These are phyloP conservation scores for Vinca minor DNA, from an alignment of 257 asterid species.

Conservation along the genomic window DNA sequence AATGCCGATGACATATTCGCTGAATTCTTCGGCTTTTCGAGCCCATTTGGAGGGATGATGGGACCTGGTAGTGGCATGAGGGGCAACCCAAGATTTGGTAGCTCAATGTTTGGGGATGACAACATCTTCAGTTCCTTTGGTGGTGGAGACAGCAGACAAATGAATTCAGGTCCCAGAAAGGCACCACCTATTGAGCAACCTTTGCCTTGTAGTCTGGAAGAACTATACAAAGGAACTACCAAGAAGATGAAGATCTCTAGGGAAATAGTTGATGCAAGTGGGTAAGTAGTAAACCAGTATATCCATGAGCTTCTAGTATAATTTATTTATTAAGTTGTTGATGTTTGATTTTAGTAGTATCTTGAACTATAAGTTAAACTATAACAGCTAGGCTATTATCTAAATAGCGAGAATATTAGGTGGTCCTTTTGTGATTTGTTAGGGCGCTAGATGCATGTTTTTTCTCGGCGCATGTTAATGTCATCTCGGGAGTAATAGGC, in stretches of 20 bases:
- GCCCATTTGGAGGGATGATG: conserved; percentile 66
- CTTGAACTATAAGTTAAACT: no score
- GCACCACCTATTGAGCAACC: conserved; percentile 62
- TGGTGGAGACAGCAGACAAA: conserved; percentile 46
- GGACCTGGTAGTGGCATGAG: conserved; percentile 55
- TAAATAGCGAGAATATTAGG: no score
- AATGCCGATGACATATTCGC: no score
- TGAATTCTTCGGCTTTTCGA: conserved; percentile 64
- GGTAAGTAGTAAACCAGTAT: conserved; percentile 41
- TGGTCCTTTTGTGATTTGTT: no score
- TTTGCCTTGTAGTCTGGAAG: conserved; percentile 70
- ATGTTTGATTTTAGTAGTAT: not conserved
- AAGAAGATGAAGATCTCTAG: conserved; percentile 90
- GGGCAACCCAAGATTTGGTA: conserved; percentile 45
- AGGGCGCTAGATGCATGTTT: no score
- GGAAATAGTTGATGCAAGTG: conserved; percentile 76
- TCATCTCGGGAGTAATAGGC: no score
- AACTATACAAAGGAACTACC: conserved; percentile 75
- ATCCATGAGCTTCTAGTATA: not conserved
- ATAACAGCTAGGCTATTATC: no score
- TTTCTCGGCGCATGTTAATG: no score
- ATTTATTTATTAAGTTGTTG: not conserved
- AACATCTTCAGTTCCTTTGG: conserved; percentile 61
- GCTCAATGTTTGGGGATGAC: conserved; percentile 79
- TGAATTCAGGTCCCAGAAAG: conserved; percentile 55